Conservation (phyloP, 805 yeast genomes). For the Starmerella floris region DNA sequence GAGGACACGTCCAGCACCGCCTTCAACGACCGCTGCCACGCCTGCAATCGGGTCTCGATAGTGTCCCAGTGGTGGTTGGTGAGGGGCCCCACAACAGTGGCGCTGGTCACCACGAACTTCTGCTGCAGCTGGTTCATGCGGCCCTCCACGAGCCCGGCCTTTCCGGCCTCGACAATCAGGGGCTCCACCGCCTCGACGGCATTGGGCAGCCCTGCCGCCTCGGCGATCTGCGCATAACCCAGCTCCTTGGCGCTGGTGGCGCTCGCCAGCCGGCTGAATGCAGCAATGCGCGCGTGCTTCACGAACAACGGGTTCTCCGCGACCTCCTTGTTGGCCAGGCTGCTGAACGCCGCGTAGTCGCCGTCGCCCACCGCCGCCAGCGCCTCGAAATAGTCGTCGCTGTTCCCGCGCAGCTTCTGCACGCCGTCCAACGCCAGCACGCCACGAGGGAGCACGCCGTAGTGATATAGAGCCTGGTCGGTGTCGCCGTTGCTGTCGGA, state of each 20-base stretch:
- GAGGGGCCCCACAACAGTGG: conserved; percentile 28
- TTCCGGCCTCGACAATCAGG: conserved; percentile 32
- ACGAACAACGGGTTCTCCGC: conserved; percentile 7
- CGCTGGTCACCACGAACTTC: conserved; percentile 29
- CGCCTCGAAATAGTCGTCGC: conserved; percentile 21
- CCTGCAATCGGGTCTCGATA: conserved; percentile 25
- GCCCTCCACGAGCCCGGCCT: conserved; percentile 33
- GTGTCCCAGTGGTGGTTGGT: conserved; percentile 30
- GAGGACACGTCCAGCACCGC: conserved; percentile 10
- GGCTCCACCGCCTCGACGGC: conserved; percentile 27
- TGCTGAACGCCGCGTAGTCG: conserved; percentile 20
- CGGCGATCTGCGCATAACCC: conserved; percentile 26
- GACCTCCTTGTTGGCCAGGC: conserved; percentile 2
- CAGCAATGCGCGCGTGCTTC: conserved; percentile 24
- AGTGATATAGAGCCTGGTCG: conserved; percentile 20
- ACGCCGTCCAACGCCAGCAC: conserved; percentile 24
- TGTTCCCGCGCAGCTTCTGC: conserved; percentile 17
- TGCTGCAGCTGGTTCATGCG: conserved; percentile 31
- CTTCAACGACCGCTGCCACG: conserved; percentile 28
- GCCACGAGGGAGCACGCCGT: conserved; percentile 20
- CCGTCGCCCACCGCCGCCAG: conserved; percentile 26
- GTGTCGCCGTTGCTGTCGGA: conserved; percentile 16
- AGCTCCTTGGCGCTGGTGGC: conserved; percentile 15
- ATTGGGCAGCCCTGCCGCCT: conserved; percentile 22
- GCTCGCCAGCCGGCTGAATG: conserved; percentile 24